phyloP scores from a whole-genome alignment of 2,329 filamentous ascomycete species.

The Pezicula rhizophila region DNA sequence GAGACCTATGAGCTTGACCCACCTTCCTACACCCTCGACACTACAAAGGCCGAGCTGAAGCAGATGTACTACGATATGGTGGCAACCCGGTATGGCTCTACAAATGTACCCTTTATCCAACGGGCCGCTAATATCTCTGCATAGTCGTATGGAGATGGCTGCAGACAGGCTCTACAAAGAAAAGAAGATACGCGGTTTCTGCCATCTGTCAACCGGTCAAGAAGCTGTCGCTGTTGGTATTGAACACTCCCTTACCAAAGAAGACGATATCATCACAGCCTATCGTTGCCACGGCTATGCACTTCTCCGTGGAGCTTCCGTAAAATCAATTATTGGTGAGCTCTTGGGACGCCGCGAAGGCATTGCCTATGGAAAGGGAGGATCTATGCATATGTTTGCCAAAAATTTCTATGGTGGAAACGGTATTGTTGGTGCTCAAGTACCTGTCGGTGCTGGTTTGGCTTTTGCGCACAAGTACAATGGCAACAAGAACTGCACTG shows the following conservation, averaged over 20 bases:
- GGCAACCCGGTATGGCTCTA: slow-evolving; percentile 65
- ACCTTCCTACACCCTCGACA: slow-evolving; percentile 83
- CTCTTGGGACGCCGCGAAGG: slow-evolving; percentile 90
- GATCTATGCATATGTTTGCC: slow-evolving; percentile 99
- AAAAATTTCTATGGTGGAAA: slow-evolving; percentile 98
- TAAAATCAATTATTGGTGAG: slow-evolving; percentile 93
- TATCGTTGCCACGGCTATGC: slow-evolving; percentile 99
- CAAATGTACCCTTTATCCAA: neutral
- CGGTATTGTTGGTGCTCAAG: slow-evolving; percentile 97
- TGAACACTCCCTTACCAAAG: slow-evolving; percentile 86
- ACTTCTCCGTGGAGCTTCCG: slow-evolving; percentile 85
- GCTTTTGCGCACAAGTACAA: slow-evolving; percentile 97
- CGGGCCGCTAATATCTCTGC: neutral
- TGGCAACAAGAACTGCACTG: slow-evolving; percentile 75
- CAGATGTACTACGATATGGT: slow-evolving; percentile 99
- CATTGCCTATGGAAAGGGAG: slow-evolving; percentile 98
- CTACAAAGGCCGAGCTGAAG: slow-evolving; percentile 97
- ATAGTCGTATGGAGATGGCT: slow-evolving; percentile 98
- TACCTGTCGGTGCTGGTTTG: slow-evolving; percentile 92
- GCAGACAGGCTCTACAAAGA: slow-evolving; percentile 99
- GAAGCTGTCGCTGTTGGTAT: slow-evolving; percentile 97
- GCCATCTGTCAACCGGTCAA: slow-evolving; percentile 94
- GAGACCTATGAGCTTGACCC: slow-evolving; percentile 99
- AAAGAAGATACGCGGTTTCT: slow-evolving; percentile 99
- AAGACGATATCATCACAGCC: slow-evolving; percentile 93